phyloP scores from a whole-genome alignment of 192 early-diverging fungal genomes.

The Coemansia sp. region DNA sequence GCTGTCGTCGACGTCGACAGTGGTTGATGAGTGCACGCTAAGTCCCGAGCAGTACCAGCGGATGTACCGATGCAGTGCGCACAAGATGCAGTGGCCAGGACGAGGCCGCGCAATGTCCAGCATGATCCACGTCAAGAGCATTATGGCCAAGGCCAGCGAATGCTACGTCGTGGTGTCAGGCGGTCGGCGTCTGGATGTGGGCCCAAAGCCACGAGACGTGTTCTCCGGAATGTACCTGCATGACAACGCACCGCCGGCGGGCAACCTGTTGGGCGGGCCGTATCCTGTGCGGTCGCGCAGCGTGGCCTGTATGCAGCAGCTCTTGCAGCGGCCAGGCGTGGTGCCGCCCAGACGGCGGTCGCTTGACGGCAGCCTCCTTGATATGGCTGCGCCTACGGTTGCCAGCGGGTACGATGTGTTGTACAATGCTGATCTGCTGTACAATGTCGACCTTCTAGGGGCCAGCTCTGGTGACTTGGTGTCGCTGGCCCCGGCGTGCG shows the following conservation, averaged over 20 bases:
- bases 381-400: background rate
- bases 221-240: constrained; percentile 26
- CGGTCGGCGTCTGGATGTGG: constrained; percentile 26
- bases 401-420: background rate
- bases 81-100: constrained; percentile 43
- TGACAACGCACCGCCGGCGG: constrained; percentile 3
- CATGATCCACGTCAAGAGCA: constrained; percentile 40
- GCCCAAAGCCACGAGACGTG: constrained; percentile 12
- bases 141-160: constrained; percentile 46
- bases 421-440: constrained; percentile 15
- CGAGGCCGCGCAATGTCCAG: constrained; percentile 26
- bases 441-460: constrained; percentile 24
- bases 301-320: constrained; percentile 16
- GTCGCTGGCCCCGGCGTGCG: constrained; percentile 21
- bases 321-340: background rate
- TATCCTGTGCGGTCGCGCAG: constrained; percentile 16
- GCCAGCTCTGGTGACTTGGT: constrained; percentile 41
- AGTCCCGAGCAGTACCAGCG: constrained; percentile 42
- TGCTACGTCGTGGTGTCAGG: constrained; percentile 29
- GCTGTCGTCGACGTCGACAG: constrained; percentile 48
- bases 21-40: constrained; percentile 32
- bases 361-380: background rate
- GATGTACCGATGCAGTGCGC: constrained; percentile 35
- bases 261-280: background rate
- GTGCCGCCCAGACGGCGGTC: constrained; percentile 1